Conservation (phyloP, 805 yeast genomes). For the Hanseniaspora lachancei region DNA sequence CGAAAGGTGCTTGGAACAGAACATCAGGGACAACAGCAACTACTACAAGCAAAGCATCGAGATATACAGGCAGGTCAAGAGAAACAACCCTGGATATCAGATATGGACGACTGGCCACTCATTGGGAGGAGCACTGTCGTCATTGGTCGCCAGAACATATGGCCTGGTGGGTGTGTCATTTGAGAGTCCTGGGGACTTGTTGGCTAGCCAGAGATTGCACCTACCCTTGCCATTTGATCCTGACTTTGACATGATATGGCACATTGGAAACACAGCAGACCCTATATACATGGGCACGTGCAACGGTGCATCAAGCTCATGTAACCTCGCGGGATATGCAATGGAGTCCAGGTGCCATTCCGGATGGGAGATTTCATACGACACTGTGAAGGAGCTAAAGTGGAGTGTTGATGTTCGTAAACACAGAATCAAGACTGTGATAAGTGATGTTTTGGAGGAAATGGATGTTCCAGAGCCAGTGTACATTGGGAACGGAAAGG, state of each 20-base stretch:
- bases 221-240: slow-evolving; percentile 93
- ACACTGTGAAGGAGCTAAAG: slow-evolving; percentile 75
- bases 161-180: slow-evolving; percentile 83
- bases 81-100: slow-evolving; percentile 51
- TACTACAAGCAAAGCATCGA: slow-evolving; percentile 72
- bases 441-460: slow-evolving; percentile 57
- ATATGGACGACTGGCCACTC: slow-evolving; percentile 95
- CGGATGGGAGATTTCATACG: slow-evolving; percentile 77
- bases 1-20: slow-evolving; percentile 71
- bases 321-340: slow-evolving; percentile 89
- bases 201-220: slow-evolving; percentile 74
- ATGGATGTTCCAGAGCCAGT: slow-evolving; percentile 47
- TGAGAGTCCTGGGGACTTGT: slow-evolving; percentile 84
- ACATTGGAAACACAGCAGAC: slow-evolving; percentile 92
- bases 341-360: slow-evolving; percentile 94
- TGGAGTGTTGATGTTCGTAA: slow-evolving; percentile 82
- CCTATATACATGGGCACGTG: slow-evolving; percentile 95
- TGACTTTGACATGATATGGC: slow-evolving; percentile 75
- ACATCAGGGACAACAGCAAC: slow-evolving; percentile 57
- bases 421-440: slow-evolving; percentile 82
- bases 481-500: slow-evolving; percentile 34
- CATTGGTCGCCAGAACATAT: slow-evolving; percentile 72
- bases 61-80: slow-evolving; percentile 58
- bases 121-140: slow-evolving; percentile 76
- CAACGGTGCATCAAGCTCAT: slow-evolving; percentile 79